These are phyloP conservation scores for Sporothrix pallida DNA, from an alignment of 2,329 filamentous ascomycete genomes.

Conservation along the genomic window DNA sequence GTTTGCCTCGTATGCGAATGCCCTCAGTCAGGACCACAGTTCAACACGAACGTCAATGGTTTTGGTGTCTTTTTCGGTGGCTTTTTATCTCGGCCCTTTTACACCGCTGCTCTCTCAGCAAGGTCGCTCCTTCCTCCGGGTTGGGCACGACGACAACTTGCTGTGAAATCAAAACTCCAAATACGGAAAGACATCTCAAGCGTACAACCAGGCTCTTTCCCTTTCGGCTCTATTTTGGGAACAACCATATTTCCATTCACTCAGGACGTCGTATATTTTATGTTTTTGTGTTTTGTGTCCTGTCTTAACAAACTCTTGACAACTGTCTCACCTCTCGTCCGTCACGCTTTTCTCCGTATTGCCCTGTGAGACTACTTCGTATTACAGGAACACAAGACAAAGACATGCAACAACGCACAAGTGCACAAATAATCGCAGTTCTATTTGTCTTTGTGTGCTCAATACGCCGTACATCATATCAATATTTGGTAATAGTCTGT, in stretches of 20 bases:
- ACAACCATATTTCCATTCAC: too few species aligned
- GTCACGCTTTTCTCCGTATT: background rate
- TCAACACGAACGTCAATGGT: conserved; percentile 8
- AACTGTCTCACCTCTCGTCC: background rate
- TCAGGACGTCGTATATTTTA: too few species aligned
- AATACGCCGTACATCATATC: background rate
- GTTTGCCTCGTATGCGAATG: background rate
- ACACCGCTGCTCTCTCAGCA: conserved; percentile 26
- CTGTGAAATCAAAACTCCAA: background rate
- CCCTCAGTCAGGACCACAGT: conserved; percentile 1
- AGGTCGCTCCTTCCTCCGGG: background rate
- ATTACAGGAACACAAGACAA: background rate
- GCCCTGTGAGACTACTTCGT: background rate
- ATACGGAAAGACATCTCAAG: background rate
- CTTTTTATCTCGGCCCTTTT: conserved; percentile 23
- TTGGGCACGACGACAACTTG: background rate
- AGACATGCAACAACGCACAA: background rate
- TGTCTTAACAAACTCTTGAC: background rate
- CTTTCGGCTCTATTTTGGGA: background rate
- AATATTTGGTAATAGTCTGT: background rate
- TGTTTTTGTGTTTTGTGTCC: too few species aligned
- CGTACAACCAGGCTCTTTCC: background rate
- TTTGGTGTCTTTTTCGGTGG: background rate
- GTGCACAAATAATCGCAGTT: background rate
- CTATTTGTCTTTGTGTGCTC: background rate